Base-by-base conservation (phyloP, 805 yeast genomes). In the Myxozyma mucilagina region DNA sequence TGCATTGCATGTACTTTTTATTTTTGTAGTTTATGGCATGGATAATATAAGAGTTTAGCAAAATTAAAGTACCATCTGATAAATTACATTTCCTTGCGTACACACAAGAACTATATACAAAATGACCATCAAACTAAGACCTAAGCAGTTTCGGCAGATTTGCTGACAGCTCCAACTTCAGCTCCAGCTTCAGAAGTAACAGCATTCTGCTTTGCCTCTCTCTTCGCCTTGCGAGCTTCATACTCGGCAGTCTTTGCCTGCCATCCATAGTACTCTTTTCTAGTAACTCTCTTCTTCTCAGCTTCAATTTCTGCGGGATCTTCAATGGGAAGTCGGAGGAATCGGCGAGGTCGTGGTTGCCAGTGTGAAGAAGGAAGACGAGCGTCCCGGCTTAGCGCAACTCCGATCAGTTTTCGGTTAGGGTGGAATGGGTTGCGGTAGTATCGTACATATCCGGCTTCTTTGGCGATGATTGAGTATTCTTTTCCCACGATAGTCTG, bases 391-490 rank as follows among this genome's bases (percentile, higher is more conserved):
- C 76, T 77, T 54, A 94, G 79, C 0, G 96, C 91, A 42, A 94
- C 85, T 43, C 99, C 99, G 65, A 91, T 88, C 71, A 89, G 90
- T 72, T 86, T 87, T 72, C 97, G 85, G 73, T 85, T 84, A 47
- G 98, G 97, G 72, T 94, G 98, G 80, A 94, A 94, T 4, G 99
- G 98, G 78, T 94, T 97, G 63, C 87, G 77, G 75, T 94, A 94
- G 76, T 84, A 94, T 65, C 96, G 83, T 35, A 93, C 97, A 73
- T 79, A 90, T 31, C 99, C 99, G 2, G 97, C 97, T 72, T 94
- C 98, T 39, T 79, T 70, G 3, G 99, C 97, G 74, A 80, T 90
- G 36, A 94, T 82, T 1, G 99, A 93, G 74, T 92, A 97, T 74
- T 94, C 98, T 70, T 84, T 87, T 65, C 99, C 99, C 63, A 93